Evolutionary conservation across 805 yeast genomes (phyloP), one percentile per base, ranked within the genome.

Genomic region (Myxozyma melibiosi): DNA sequence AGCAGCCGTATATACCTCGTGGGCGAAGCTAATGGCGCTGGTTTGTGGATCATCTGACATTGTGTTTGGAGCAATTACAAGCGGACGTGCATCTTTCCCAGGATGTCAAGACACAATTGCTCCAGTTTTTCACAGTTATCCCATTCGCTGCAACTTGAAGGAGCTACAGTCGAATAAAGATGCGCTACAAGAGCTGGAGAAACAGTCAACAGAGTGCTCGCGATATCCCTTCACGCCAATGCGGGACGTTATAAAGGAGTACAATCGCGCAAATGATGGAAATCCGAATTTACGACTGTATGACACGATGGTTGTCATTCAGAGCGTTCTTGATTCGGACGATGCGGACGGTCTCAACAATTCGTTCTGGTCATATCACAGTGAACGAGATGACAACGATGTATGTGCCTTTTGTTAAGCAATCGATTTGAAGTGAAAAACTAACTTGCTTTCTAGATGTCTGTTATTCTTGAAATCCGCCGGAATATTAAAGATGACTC

Each of bases 31-130:
- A 5, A 47, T 66, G 9, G 28, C 59, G 7, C 22, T 50, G 4
- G 13, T 57, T 1, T 28, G 38, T 24, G 63, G 61, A 6, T 20
- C 43, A 9, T 30, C 6, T 9, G 69, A 66, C 40, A 57, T 66
- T 11, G 57, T 47, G n/a, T 56, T 66, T 45, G 69, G 69, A 2
- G 49, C 51, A n/a, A 56, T 65, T 20, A 47, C 58, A 3, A 53
- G 55, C 34, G 68, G 68, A 7, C 56, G 68, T n/a, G 57, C 45
- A 14, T 20, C 47, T 8, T 48, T 57, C 22, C 25, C 40, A 14
- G 58, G 55, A 7, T 50, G 53, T 27, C 57, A 57, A 18, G 55
- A 54, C n/a, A 51, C 47, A 9, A 38, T 53, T 28, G 58, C 53
- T 2, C 66, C 66, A 16, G 30, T 44, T 13, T 63, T 63, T 28